Conservation (phyloP, 2,329 filamentous ascomycete species). For the Exophiala lecanii-corni region DNA sequence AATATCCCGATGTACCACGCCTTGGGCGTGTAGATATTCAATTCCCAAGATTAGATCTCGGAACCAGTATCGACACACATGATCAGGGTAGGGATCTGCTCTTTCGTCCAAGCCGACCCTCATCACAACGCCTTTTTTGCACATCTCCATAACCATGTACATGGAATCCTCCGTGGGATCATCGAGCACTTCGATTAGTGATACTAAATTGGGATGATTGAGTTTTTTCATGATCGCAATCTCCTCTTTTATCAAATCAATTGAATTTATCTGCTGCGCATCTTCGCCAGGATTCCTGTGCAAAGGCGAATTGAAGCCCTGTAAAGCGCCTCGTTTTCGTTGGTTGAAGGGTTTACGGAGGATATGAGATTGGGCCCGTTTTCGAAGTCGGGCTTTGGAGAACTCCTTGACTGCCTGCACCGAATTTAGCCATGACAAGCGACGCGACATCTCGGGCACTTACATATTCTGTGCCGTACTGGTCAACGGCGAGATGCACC, state of each 20-base stretch:
- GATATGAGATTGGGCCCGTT: conserved; percentile 84
- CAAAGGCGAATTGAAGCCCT: conserved; percentile 58
- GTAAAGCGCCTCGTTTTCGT: conserved; percentile 49
- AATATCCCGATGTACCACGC: conserved; percentile 92
- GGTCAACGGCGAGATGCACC: conserved; percentile 84
- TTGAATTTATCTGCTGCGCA: conserved; percentile 51
- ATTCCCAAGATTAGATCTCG: conserved; percentile 91
- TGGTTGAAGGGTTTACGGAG: conserved; percentile 59
- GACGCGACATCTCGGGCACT: too few relatives aligned
- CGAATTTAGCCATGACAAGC: conserved; percentile 7
- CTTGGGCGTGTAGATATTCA: conserved; percentile 91
- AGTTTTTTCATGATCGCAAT: conserved; percentile 99
- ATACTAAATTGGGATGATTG: conserved; percentile 89
- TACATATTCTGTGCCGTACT: conserved; percentile 90
- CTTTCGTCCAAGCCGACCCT: conserved; percentile 82
- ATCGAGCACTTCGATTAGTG: conserved; percentile 88
- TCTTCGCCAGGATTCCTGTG: conserved; percentile 54
- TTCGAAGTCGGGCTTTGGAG: conserved; percentile 84
- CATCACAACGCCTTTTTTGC: conserved; percentile 96
- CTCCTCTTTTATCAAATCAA: conserved; percentile 89
- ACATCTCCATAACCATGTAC: conserved; percentile 99
- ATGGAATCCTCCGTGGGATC: conserved; percentile 93
- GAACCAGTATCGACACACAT: conserved; percentile 85
- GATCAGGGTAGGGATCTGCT: conserved; percentile 75
- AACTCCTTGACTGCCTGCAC: conserved; percentile 91